phyloP scores from a whole-genome alignment of 495 filamentous ascomycete genomes.

The Penicillium robsamsonii region DNA sequence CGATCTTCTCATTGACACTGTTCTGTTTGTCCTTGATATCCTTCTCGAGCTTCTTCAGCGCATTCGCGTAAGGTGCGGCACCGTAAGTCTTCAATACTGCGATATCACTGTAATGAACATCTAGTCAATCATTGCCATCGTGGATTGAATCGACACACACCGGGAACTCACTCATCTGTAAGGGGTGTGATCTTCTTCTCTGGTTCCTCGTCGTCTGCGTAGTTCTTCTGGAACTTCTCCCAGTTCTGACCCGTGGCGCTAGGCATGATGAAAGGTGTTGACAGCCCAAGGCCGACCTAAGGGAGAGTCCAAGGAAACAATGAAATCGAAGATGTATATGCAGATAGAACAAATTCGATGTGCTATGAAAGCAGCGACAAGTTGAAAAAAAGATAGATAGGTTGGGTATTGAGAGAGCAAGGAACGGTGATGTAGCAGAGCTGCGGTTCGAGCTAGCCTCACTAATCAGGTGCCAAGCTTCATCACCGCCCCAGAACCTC shows the following conservation, averaged over 20 bases:
- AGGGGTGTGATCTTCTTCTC: constrained; percentile 99
- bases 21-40: constrained; percentile 97
- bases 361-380: constrained; percentile 7
- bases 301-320: constrained; percentile 10
- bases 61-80: constrained; percentile 88
- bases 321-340: constrained; percentile 8
- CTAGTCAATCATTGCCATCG: constrained; percentile 22
- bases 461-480: constrained; percentile 48
- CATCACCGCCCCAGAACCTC: constrained; percentile 57
- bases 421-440: constrained; percentile 35
- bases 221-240: constrained; percentile 98
- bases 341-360: constrained; percentile 5
- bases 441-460: constrained; percentile 36
- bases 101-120: constrained; percentile 70
- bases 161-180: constrained; percentile 79
- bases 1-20: constrained; percentile 98
- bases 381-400: constrained; percentile 19
- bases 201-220: constrained; percentile 90
- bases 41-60: constrained; percentile 92
- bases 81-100: constrained; percentile 99
- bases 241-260: constrained; percentile 89
- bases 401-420: constrained; percentile 20
- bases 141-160: constrained; percentile 4
- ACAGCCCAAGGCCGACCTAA: constrained; percentile 31
- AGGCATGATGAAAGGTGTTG: constrained; percentile 61